Evolutionary conservation across 805 yeast genomes (phyloP), one percentile per base, ranked within the genome.

Genomic region (Yarrowia sp.): DNA sequence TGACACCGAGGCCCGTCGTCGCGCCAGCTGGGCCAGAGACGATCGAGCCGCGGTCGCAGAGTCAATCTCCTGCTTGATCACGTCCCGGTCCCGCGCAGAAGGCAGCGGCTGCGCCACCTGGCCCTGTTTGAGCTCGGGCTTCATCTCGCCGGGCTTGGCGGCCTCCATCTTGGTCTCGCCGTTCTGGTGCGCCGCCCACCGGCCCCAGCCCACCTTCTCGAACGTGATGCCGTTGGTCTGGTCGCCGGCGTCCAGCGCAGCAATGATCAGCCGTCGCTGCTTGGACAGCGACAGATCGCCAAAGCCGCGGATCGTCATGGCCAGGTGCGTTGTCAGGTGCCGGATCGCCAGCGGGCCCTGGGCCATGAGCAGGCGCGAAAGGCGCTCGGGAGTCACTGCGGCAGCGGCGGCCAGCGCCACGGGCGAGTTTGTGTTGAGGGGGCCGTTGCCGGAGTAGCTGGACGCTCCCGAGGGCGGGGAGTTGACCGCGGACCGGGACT

Each of bases 131-230:
- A 36, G 58, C 46, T 53, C 46, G 20, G 36, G 20, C 60, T 53
- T 39, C 20, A n/a, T 12, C 24, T 39, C 61, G 5, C 38, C 61
- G 10, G 61, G 46, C 36, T 40, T 40, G 40, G 39, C 50, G 17
- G 64, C 50, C 46, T 40, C 50, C 39, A 40, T 58, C 38, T 17
- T 36, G 55, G 55, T 49, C 15, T 74, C 72, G 20, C 74, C 66
- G 44, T 70, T 69, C 61, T 69, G 61, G 68, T 87, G 83, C 2
- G 93, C 96, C 30, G 90, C 90, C 98, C 98, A 93, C 76, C 93
- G 96, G 69, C 98, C 98, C 98, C 98, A 93, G 24, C 98, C 97
- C 39, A 93, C 92, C 79, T 93, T 93, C 74, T 92, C 96, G 79
- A 93, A 93, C 15, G 89, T 85, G 50, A 90, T 87, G 7, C 79